phyloP scores from a whole-genome alignment of 2,329 filamentous ascomycete species.

The Magnaporthales sp. region DNA sequence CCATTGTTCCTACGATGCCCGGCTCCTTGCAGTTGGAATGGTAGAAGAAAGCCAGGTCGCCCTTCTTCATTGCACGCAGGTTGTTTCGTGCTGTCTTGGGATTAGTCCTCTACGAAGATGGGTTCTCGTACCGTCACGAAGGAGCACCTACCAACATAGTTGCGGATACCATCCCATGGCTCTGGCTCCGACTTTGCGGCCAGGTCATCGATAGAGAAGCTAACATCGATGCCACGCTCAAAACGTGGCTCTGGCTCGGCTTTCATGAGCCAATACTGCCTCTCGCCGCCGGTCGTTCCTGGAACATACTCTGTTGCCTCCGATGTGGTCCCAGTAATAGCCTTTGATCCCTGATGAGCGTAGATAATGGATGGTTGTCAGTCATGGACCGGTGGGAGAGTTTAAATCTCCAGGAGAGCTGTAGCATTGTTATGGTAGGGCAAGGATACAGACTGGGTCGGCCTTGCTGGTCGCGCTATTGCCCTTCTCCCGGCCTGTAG shows the following conservation, averaged over 20 bases:
- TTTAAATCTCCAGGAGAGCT: background rate
- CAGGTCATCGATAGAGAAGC: constrained; percentile 91
- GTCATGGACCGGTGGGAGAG: background rate
- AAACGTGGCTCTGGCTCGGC: constrained; percentile 80
- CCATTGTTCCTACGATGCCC: constrained; percentile 80
- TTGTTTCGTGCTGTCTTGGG: constrained; percentile 63
- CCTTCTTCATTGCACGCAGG: constrained; percentile 81
- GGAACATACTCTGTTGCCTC: background rate
- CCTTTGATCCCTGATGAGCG: background rate
- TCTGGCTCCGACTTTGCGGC: constrained; percentile 65
- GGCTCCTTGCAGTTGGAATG: constrained; percentile 89
- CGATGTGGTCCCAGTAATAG: background rate
- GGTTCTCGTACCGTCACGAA: background rate
- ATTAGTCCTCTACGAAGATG: background rate
- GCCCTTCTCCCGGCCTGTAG: background rate
- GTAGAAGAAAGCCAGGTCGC: constrained; percentile 94
- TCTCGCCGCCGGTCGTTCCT: constrained; percentile 7
- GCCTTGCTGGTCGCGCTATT: background rate
- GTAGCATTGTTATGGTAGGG: background rate
- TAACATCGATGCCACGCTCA: constrained; percentile 81
- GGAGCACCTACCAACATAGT: background rate
- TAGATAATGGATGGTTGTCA: background rate
- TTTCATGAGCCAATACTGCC: constrained; percentile 71
- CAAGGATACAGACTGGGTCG: background rate
- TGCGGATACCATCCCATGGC: constrained; percentile 70